phyloP scores from a whole-genome alignment of 108 stramenopile species.

The Fistulifera pelliculosa region DNA sequence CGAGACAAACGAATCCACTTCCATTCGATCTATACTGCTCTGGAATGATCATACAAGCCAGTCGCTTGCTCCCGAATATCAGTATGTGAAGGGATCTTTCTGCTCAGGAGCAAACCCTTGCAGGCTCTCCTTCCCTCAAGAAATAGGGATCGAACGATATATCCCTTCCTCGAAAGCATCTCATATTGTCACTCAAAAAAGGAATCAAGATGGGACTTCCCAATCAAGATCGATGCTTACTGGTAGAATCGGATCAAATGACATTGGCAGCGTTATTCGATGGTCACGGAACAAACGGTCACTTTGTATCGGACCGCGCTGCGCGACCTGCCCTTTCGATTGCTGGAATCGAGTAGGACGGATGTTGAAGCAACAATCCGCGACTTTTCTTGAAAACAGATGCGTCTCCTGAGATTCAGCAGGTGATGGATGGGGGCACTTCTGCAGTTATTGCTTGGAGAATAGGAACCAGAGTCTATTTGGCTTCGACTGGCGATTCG shows the following conservation, averaged over 20 bases:
- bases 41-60: too few relatives aligned
- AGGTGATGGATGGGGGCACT: conserved; percentile 24
- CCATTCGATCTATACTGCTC: too few relatives aligned
- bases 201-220: conserved; percentile 2
- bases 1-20: too few relatives aligned
- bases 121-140: too few relatives aligned
- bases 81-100: too few relatives aligned
- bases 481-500: conserved; percentile 69
- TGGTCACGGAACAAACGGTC: conserved; percentile 63
- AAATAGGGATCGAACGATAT: too few relatives aligned
- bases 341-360: conserved; percentile 9
- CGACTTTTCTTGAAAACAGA: conserved; percentile 24
- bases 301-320: conserved; percentile 38
- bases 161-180: too few relatives aligned
- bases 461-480: conserved; percentile 25
- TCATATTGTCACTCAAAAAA: too few relatives aligned
- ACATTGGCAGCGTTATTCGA: conserved; percentile 67
- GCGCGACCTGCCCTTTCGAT: conserved; percentile 35
- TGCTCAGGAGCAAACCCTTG: too few relatives aligned
- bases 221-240: conserved; percentile 64
- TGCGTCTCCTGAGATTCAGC: conserved; percentile 12
- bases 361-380: conserved; percentile 10
- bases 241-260: conserved; percentile 29
- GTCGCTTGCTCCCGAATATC: too few relatives aligned
- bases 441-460: conserved; percentile 44